Percentiles rank a stretch among this genome's conserved stretches.
Evolutionary conservation across 345 rosid species (phyloP).

Genomic region (Odontarrhena argentea): DNA sequence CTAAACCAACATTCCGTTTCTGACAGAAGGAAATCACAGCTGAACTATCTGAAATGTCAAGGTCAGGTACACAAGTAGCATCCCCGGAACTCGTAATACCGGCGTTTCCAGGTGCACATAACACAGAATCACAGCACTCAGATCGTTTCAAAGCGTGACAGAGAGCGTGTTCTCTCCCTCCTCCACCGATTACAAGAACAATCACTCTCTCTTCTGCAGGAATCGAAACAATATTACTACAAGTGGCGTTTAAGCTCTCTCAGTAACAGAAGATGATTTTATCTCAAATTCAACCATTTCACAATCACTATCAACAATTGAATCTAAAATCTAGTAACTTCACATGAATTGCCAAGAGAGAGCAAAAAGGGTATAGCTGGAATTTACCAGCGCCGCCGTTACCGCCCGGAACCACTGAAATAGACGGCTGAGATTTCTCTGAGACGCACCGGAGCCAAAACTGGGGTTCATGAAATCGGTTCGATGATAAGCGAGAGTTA

Average conservation of each 20-base stretch:
- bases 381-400: conserved; percentile 41
- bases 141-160: conserved; percentile 83
- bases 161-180: conserved; percentile 95
- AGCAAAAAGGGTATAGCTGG: neutral
- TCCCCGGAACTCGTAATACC: conserved; percentile 81
- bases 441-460: conserved; percentile 39
- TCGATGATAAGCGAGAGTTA: conserved; percentile 27
- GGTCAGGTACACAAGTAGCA: conserved; percentile 79
- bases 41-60: conserved; percentile 60
- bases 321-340: neutral
- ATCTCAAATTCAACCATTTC: neutral
- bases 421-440: conserved; percentile 37
- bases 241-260: neutral
- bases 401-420: conserved; percentile 23
- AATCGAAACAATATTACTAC: neutral
- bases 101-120: conserved; percentile 92
- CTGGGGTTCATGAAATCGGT: conserved; percentile 14
- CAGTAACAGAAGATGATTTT: no score
- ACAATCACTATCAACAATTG: neutral
- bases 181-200: conserved; percentile 94
- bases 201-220: conserved; percentile 59
- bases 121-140: conserved; percentile 66
- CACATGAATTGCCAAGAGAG: conserved; percentile 3
- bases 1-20: conserved; percentile 66
- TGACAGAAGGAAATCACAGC: conserved; percentile 76